These are phyloP conservation scores for Ogataea methylovora DNA, from an alignment of 805 yeast genomes.

Conservation along the genomic window DNA sequence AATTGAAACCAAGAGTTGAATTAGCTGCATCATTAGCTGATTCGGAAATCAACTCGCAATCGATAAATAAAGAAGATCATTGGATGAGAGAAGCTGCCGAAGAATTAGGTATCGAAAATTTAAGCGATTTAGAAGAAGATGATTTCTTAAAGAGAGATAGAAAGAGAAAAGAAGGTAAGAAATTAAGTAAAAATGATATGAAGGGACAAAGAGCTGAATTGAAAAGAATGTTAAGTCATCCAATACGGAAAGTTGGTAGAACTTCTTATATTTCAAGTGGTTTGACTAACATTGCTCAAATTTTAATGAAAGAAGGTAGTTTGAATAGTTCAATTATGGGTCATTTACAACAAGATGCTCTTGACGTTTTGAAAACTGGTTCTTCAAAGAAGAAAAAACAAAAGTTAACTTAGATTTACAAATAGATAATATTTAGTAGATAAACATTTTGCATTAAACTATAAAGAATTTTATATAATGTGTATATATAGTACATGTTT, in stretches of 20 bases:
- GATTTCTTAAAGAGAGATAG: constrained; percentile 59
- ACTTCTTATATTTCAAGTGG: constrained; percentile 79
- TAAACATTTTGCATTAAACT: neutral
- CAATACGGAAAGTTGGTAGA: constrained; percentile 58
- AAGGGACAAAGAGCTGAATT: constrained; percentile 43
- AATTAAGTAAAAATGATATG: constrained; percentile 43
- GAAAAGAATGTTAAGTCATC: constrained; percentile 39
- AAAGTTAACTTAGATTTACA: neutral
- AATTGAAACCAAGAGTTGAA: constrained; percentile 59
- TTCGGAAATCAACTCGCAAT: constrained; percentile 48
- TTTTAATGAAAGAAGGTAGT: constrained; percentile 38
- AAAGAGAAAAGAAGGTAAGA: constrained; percentile 43
- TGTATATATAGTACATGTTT: neutral
- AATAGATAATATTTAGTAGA: neutral
- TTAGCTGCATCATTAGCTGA: constrained; percentile 75
- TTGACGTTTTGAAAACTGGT: constrained; percentile 43
- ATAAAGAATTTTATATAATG: neutral
- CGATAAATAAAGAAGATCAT: constrained; percentile 53
- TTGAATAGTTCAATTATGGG: constrained; percentile 69
- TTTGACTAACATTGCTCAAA: constrained; percentile 66
- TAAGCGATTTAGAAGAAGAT: constrained; percentile 64
- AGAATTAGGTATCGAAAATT: constrained; percentile 76
- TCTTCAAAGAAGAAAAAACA: constrained; percentile 9
- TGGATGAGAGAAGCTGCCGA: constrained; percentile 92
- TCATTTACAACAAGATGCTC: constrained; percentile 57